Evolutionary conservation across 1,284 basidiomycete species (phyloP).

Genomic region (Irpex sp.): DNA sequence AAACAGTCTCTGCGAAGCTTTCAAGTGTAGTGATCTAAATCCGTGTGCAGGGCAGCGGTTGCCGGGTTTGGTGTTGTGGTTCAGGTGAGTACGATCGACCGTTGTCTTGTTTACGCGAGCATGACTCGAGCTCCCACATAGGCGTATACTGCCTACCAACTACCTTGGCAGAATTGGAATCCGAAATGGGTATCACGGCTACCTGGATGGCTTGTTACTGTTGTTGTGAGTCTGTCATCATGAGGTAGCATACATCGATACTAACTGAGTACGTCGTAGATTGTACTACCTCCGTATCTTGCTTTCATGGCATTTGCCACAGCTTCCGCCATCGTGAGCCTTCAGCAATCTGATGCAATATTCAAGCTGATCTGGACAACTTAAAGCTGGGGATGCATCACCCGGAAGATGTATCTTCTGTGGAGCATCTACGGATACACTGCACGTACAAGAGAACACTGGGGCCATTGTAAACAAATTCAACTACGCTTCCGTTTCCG

Average conservation of each 20-base stretch:
- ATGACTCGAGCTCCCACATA: slow-evolving; percentile 13
- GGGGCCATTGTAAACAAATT: slow-evolving; percentile 32
- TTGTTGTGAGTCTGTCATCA: background rate
- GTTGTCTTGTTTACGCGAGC: too few relatives aligned
- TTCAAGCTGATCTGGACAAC: background rate
- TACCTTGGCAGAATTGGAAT: slow-evolving; percentile 17
- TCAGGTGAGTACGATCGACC: slow-evolving; percentile 32
- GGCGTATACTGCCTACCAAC: slow-evolving; percentile 38
- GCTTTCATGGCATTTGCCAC: slow-evolving; percentile 24
- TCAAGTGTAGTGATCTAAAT: background rate
- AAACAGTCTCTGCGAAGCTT: background rate
- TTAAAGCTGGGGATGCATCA: slow-evolving; percentile 31
- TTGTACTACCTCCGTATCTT: slow-evolving; percentile 36
- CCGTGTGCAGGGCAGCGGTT: slow-evolving; percentile 37
- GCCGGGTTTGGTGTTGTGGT: slow-evolving; percentile 46
- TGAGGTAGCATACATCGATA: background rate
- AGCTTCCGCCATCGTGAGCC: slow-evolving; percentile 17
- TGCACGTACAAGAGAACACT: slow-evolving; percentile 35
- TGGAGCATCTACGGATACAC: slow-evolving; percentile 40
- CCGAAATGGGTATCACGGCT: slow-evolving; percentile 9
- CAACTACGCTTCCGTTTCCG: background rate
- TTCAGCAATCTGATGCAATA: background rate
- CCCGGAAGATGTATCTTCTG: slow-evolving; percentile 30
- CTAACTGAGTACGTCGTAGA: slow-evolving; percentile 22
- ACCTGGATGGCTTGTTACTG: slow-evolving; percentile 14